Base-by-base conservation (phyloP, 306 rosid genomes). In the Lathyrus sativus region DNA sequence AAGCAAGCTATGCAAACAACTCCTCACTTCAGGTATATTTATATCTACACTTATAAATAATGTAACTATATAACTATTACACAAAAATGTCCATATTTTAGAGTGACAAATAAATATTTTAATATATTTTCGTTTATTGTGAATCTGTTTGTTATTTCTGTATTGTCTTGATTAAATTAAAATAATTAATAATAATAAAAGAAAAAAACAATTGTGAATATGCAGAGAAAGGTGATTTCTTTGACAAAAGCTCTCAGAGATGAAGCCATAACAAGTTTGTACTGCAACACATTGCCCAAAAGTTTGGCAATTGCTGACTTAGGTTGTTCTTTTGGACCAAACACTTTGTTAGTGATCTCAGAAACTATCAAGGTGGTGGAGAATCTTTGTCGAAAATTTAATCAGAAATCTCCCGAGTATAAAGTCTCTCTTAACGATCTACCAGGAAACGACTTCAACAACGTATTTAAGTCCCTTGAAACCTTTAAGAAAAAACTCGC, bases 1-100 rank as follows among this genome's bases (percentile, higher is more conserved):
- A 68, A 4, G 33, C 61, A 39, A 81, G 85, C 31, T 81, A 81
- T 46, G 85, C 81, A 29, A 62, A 41, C 41, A 81, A 76, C 54
- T 76, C 79, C 56, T 17, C 50, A 3, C 9, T 81, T 67, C 85
- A 81, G 81, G 85, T 76, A 29, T 39, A 8, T 22, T n/a, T 11
- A 11, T 4, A 41, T 41, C 5, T 4, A 29, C 35, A 29, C 35
- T 3, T 29, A 29, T 5, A 5, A 31, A 31, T 4, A 31, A 31
- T 31, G 6, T 7, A 31, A 31, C 37, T 31, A 4, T 5, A 31
- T 31, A 31, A 31, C 37, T 4, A 31, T 31, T 31, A 31, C 5
- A 4, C 37, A 31, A 31, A 31, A 5, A 4, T 31, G 0, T 31
- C 1, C 37, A 31, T 31, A 31, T 31, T 29, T 29, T 29, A 29